These are phyloP conservation scores for Immersiporthe knoxdaviesiana DNA, from an alignment of 2,329 filamentous ascomycete genomes.

Conservation along the genomic window DNA sequence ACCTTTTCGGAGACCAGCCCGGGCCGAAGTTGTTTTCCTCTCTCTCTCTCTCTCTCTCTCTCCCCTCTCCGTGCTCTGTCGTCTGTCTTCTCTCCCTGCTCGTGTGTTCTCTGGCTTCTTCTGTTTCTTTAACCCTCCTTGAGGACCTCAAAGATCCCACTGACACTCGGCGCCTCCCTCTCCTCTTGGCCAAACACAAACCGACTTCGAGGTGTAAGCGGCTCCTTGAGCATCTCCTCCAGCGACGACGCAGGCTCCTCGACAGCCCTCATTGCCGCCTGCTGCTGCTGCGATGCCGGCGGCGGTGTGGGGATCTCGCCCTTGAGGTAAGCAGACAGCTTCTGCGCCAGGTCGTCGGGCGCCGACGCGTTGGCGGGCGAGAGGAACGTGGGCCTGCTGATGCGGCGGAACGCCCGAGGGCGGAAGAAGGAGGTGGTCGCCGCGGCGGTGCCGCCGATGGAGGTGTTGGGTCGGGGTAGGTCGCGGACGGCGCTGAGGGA, in stretches of 20 bases:
- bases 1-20: neutral
- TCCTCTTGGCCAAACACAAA: constrained; percentile 19
- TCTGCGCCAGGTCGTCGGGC: constrained; percentile 25
- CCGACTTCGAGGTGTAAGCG: constrained; percentile 9
- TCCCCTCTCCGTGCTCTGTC: neutral
- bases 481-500: neutral
- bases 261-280: neutral
- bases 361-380: constrained; percentile 21
- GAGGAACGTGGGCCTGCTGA: constrained; percentile 29
- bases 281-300: neutral
- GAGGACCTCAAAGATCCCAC: constrained; percentile 29
- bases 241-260: constrained; percentile 14
- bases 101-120: no score
- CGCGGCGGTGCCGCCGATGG: constrained; percentile 19
- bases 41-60: neutral
- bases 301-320: constrained; percentile 12
- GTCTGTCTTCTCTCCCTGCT: no score
- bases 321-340: constrained; percentile 27
- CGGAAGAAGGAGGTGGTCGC: constrained; percentile 19
- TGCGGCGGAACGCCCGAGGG: constrained; percentile 26
- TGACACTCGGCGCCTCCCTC: constrained; percentile 23
- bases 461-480: constrained; percentile 19
- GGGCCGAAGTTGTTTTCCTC: constrained; percentile 5
- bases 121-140: constrained; percentile 18
- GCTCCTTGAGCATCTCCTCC: constrained; percentile 30